phyloP scores from a whole-genome alignment of 2,329 filamentous ascomycete genomes.

The Penicillium sp. region DNA sequence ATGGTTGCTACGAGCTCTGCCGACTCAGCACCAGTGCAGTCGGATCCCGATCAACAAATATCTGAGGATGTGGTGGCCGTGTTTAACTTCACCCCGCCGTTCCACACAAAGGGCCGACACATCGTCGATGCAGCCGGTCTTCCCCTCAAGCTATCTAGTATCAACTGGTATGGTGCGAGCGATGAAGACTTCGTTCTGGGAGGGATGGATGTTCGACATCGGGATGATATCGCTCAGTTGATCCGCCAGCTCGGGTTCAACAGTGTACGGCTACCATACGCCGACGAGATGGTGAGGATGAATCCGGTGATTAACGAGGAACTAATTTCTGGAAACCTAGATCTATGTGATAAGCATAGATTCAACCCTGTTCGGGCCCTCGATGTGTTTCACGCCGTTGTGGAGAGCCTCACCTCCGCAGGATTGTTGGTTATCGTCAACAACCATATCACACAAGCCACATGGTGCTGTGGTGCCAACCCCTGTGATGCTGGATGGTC shows the following conservation, averaged over 20 bases:
- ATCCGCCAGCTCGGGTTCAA: constrained; percentile 70
- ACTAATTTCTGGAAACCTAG: constrained; percentile 62
- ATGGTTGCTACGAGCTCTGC: background rate
- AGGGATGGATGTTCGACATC: constrained; percentile 67
- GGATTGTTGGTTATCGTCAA: constrained; percentile 70
- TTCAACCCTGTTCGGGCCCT: constrained; percentile 51
- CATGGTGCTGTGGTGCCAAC: constrained; percentile 71
- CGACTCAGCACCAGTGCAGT: background rate
- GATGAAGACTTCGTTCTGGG: constrained; percentile 68
- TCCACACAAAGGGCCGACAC: constrained; percentile 63
- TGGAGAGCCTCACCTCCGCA: constrained; percentile 63
- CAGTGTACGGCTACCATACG: constrained; percentile 70
- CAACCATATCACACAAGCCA: constrained; percentile 71
- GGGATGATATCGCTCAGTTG: constrained; percentile 61
- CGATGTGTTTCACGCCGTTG: constrained; percentile 64
- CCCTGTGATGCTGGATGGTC: constrained; percentile 70
- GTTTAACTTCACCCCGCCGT: constrained; percentile 56
- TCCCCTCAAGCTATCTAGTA: constrained; percentile 65
- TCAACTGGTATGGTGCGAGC: constrained; percentile 74
- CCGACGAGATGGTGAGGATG: constrained; percentile 67
- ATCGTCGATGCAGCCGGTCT: constrained; percentile 62
- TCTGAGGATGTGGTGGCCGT: background rate
- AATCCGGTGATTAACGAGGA: constrained; percentile 61
- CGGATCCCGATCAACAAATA: background rate
- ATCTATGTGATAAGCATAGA: constrained; percentile 48